Conservation (phyloP, 176 grass and related monocot species). For the Puya raimondii region DNA sequence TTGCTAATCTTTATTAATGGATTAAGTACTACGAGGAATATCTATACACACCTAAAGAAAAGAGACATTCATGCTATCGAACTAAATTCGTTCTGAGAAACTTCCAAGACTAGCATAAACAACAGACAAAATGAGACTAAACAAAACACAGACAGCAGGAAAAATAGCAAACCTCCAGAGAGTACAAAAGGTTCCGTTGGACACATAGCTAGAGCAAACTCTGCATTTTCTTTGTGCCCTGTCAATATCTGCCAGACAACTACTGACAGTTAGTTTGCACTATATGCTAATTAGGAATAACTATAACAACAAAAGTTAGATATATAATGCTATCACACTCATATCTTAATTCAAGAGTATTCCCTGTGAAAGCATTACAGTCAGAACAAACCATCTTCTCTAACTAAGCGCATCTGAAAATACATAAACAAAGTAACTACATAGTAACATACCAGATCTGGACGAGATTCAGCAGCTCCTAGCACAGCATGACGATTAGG, state of each 20-base stretch:
- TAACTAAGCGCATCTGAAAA: not conserved
- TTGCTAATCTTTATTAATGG: too few relatives aligned
- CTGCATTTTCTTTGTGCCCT: slow-evolving; percentile 88
- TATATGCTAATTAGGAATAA: slow-evolving; percentile 1
- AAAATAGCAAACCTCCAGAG: slow-evolving; percentile 62
- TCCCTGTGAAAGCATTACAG: slow-evolving; percentile 10
- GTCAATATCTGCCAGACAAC: slow-evolving; percentile 57
- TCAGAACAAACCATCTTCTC: not conserved
- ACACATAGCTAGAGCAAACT: slow-evolving; percentile 92
- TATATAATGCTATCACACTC: not conserved
- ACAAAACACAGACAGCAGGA: not conserved
- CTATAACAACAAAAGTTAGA: slow-evolving; percentile 4
- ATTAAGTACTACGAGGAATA: too few relatives aligned
- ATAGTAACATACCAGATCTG: slow-evolving; percentile 50
- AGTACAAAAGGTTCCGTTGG: slow-evolving; percentile 80
- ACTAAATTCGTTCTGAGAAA: not conserved
- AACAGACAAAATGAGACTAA: not conserved
- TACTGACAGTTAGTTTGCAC: slow-evolving; percentile 16
- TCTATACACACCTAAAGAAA: not conserved
- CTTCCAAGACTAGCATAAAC: not conserved
- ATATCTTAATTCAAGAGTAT: not conserved
- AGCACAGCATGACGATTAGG: slow-evolving; percentile 71
- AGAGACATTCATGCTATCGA: not conserved
- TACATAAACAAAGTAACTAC: not conserved
- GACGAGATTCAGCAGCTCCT: slow-evolving; percentile 61